A percentile compares a stretch with the other conserved stretches of the same genome.
These are phyloP conservation scores for Trichoderma guizhouense DNA, from an alignment of 2,329 filamentous ascomycete species.

Conservation along the genomic window DNA sequence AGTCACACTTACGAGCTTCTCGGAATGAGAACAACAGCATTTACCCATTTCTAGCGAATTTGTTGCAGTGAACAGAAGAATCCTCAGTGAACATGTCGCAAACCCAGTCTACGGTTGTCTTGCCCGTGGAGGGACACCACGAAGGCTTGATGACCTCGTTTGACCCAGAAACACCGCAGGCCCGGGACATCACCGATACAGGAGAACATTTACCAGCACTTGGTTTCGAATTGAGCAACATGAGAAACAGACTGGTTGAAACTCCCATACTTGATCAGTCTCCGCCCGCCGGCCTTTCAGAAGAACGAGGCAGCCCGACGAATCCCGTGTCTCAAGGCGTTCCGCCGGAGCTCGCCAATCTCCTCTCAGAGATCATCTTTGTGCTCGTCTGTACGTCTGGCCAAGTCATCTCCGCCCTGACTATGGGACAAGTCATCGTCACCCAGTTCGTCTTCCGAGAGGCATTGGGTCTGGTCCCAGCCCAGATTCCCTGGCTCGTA, in stretches of 20 bases:
- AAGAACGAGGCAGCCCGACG: neutral
- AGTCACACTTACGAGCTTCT: neutral
- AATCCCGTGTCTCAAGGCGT: neutral
- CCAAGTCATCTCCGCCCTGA: neutral
- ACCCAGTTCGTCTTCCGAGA: conserved; percentile 2
- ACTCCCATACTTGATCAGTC: neutral
- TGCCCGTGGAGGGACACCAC: neutral
- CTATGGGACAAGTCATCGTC: neutral
- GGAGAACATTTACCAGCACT: neutral
- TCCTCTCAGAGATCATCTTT: neutral
- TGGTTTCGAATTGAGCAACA: neutral
- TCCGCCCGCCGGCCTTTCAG: neutral
- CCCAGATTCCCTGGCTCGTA: neutral
- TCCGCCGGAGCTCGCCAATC: neutral
- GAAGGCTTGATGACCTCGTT: neutral
- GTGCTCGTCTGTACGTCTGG: conserved; percentile 6
- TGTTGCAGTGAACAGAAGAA: too few relatives aligned
- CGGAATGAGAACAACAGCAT: neutral
- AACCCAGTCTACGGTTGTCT: neutral
- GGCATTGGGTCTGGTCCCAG: neutral
- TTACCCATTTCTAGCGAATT: neutral
- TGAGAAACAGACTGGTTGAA: neutral
- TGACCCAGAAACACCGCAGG: neutral
- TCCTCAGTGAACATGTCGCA: neutral
- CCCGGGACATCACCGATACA: neutral